phyloP scores from a whole-genome alignment of 148 eudicot species.

The Rhododendron williamsianum region DNA sequence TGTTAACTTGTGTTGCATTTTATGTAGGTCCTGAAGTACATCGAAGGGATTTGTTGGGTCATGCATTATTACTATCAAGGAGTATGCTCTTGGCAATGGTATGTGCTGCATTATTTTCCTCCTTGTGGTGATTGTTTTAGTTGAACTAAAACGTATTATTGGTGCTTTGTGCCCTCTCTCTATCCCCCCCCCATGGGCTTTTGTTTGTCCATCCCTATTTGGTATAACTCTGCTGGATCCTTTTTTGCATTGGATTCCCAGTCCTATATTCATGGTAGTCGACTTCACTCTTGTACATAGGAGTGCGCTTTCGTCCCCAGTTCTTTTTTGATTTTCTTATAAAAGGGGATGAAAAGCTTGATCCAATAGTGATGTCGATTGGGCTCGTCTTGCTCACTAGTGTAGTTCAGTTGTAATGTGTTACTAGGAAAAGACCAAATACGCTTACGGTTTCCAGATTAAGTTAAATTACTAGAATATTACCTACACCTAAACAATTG shows the following conservation, averaged over 20 bases:
- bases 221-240: no score
- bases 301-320: background rate
- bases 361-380: no score
- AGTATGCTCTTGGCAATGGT: conserved; percentile 48
- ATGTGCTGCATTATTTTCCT: background rate
- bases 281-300: no score
- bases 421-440: background rate
- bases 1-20: background rate
- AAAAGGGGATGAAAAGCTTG: background rate
- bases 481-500: background rate
- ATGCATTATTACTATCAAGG: conserved; percentile 46
- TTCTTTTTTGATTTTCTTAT: background rate
- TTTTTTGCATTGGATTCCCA: no score
- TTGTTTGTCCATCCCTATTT: no score
- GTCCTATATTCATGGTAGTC: no score
- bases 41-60: conserved; percentile 44
- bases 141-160: background rate
- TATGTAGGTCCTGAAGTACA: conserved; percentile 30
- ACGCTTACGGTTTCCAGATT: background rate
- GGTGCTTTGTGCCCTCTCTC: background rate
- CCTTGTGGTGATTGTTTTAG: background rate
- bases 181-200: no score
- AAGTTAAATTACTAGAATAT: background rate
- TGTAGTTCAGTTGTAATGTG: background rate
- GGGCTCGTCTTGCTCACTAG: background rate